Conservation (phyloP, 805 yeast species). For the Sugiyamaella marilandica region DNA sequence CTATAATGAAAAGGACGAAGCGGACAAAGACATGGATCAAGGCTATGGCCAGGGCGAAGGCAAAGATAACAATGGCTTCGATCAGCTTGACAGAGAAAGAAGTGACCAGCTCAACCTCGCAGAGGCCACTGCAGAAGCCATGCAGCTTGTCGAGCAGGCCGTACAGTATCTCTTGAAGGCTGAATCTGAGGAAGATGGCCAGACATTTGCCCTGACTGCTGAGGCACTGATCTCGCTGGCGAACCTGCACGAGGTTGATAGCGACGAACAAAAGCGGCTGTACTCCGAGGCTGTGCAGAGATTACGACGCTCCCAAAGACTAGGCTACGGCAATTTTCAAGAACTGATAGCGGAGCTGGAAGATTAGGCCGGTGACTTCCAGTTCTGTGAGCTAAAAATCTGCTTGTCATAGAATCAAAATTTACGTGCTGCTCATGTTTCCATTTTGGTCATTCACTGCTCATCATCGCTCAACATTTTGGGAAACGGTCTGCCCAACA, state of each 20-base stretch:
- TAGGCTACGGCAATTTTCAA: slow-evolving; percentile 34
- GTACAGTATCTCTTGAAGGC: slow-evolving; percentile 53
- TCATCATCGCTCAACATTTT: no score
- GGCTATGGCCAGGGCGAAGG: slow-evolving; percentile 13
- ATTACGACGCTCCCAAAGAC: slow-evolving; percentile 53
- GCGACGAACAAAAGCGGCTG: slow-evolving; percentile 59
- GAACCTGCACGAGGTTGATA: slow-evolving; percentile 61
- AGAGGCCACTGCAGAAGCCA: slow-evolving; percentile 33
- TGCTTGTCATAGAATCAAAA: no score
- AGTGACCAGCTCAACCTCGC: neutral
- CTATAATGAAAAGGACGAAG: neutral
- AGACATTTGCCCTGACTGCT: slow-evolving; percentile 76
- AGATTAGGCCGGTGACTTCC: slow-evolving; percentile 14
- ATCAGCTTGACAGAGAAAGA: slow-evolving; percentile 24
- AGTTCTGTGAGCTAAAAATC: no score
- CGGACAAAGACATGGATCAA: neutral
- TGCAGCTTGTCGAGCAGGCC: slow-evolving; percentile 47
- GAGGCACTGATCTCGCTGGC: slow-evolving; percentile 81
- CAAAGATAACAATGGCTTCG: slow-evolving; percentile 24
- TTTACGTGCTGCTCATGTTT: no score
- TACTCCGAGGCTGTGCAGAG: slow-evolving; percentile 67
- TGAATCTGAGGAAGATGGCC: slow-evolving; percentile 63
- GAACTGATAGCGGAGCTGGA: slow-evolving; percentile 35
- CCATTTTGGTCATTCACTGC: no score
- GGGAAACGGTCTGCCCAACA: no score